Percentiles rank a stretch among this genome's conserved stretches.
Evolutionary conservation across 2,329 filamentous ascomycete genomes (phyloP).

Genomic region (Aplosporella prunicola): DNA sequence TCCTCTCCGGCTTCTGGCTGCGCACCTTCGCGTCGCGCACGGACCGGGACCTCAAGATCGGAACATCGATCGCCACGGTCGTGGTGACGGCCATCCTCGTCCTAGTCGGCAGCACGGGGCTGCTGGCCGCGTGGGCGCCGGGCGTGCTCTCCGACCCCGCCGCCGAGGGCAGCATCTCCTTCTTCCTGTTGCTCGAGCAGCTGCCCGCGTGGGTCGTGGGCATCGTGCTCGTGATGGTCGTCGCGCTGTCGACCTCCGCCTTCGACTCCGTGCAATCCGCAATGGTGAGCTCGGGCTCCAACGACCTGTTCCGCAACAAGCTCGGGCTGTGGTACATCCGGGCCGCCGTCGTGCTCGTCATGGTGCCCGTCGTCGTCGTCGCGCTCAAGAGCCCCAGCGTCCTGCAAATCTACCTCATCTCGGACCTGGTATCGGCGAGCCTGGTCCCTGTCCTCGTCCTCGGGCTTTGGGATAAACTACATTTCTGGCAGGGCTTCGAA

Average conservation of each 20-base stretch:
- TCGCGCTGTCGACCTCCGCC: slow-evolving; percentile 64
- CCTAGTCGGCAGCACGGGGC: slow-evolving; percentile 61
- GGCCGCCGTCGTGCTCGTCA: slow-evolving; percentile 57
- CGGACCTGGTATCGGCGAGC: slow-evolving; percentile 67
- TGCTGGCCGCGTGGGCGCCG: slow-evolving; percentile 72
- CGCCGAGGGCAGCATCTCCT: slow-evolving; percentile 58
- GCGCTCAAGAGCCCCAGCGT: slow-evolving; percentile 66
- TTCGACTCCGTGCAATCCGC: slow-evolving; percentile 76
- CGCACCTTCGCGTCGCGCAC: slow-evolving; percentile 22
- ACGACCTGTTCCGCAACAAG: slow-evolving; percentile 75
- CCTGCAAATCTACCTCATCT: slow-evolving; percentile 74
- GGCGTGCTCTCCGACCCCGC: slow-evolving; percentile 29
- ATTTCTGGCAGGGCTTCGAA: slow-evolving; percentile 73
- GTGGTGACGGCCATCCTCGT: slow-evolving; percentile 60
- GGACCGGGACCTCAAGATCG: slow-evolving; percentile 49
- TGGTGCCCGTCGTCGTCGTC: slow-evolving; percentile 64
- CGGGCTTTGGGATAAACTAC: slow-evolving; percentile 55
- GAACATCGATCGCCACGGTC: slow-evolving; percentile 57
- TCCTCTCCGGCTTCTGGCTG: slow-evolving; percentile 70
- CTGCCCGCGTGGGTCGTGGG: slow-evolving; percentile 75
- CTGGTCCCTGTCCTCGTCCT: slow-evolving; percentile 66
- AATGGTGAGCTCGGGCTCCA: slow-evolving; percentile 77
- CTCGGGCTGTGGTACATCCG: slow-evolving; percentile 69
- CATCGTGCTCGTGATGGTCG: slow-evolving; percentile 70
- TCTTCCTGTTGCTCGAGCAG: slow-evolving; percentile 64